Percentiles rank a stretch among this genome's conserved stretches.
These are phyloP conservation scores for Phaeodactylum tricornutum DNA, from an alignment of 108 stramenopile species.

Conservation along the genomic window DNA sequence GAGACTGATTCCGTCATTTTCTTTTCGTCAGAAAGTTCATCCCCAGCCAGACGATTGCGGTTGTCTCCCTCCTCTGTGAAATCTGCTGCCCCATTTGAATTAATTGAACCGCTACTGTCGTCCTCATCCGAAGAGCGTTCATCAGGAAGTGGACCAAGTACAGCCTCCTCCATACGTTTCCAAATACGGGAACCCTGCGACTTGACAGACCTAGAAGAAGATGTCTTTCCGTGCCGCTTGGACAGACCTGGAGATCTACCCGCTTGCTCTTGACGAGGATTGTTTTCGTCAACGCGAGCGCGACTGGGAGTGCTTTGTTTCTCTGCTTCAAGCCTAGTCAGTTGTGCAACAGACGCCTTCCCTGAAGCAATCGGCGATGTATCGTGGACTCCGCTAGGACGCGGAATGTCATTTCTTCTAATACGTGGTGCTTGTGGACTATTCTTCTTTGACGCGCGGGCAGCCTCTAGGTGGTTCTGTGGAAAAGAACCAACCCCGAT, in stretches of 20 bases:
- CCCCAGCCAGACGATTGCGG: neutral
- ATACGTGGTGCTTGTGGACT: too few relatives aligned
- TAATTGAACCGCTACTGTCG: neutral
- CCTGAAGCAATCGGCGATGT: too few relatives aligned
- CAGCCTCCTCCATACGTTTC: slow-evolving; percentile 4
- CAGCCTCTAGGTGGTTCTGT: too few relatives aligned
- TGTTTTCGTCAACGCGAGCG: slow-evolving; percentile 15
- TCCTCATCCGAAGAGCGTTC: neutral
- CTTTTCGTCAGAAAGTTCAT: slow-evolving; percentile 5
- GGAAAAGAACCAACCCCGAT: too few relatives aligned
- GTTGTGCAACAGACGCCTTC: slow-evolving; percentile 62
- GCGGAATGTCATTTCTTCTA: too few relatives aligned
- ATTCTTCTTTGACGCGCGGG: too few relatives aligned
- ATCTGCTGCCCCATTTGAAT: slow-evolving; percentile 5
- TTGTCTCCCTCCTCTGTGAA: slow-evolving; percentile 1
- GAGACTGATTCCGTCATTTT: slow-evolving; percentile 1
- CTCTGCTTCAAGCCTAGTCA: slow-evolving; percentile 59
- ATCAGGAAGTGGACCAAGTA: slow-evolving; percentile 2
- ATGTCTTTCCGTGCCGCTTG: too few relatives aligned
- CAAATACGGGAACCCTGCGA: too few relatives aligned
- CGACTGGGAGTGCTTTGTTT: slow-evolving; percentile 35
- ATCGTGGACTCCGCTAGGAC: too few relatives aligned
- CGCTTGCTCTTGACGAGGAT: too few relatives aligned
- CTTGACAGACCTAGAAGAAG: too few relatives aligned
- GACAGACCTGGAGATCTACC: too few relatives aligned